A percentile compares a stretch with the other conserved stretches of the same genome.
These are phyloP conservation scores for Holtermannia corniformis DNA, from an alignment of 768 basidiomycete genomes.

Conservation along the genomic window DNA sequence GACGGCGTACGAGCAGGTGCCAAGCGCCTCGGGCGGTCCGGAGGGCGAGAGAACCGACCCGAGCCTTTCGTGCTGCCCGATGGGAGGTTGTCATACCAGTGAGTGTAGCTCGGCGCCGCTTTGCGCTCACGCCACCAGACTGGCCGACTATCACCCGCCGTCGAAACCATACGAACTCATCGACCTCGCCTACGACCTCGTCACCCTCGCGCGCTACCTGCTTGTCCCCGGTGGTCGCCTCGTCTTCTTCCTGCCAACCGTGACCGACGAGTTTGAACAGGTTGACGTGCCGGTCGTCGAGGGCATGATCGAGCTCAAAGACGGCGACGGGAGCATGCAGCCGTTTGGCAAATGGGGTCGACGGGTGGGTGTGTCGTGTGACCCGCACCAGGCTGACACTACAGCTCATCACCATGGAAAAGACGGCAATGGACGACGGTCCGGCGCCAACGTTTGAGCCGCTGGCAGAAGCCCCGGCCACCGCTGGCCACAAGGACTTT, in stretches of 20 bases:
- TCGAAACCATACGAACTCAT: conserved; percentile 88
- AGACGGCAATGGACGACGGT: conserved; percentile 41
- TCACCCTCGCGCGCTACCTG: conserved; percentile 69
- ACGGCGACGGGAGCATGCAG: conserved; percentile 55
- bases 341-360: conserved; percentile 93
- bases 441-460: conserved; percentile 17
- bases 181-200: conserved; percentile 67
- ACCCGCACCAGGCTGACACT: background rate
- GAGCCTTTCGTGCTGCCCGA: conserved; percentile 38
- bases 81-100: conserved; percentile 42
- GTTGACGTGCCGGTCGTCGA: conserved; percentile 70
- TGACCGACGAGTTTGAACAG: conserved; percentile 81
- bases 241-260: conserved; percentile 75
- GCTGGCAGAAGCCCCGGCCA: background rate
- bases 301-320: conserved; percentile 62
- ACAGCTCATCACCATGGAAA: conserved; percentile 85
- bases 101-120: conserved; percentile 12
- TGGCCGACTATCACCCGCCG: conserved; percentile 69
- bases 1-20: conserved; percentile 72
- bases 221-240: conserved; percentile 77
- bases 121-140: conserved; percentile 39
- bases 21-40: conserved; percentile 35
- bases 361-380: conserved; percentile 51
- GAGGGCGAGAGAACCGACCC: conserved; percentile 29
- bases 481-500: background rate